phyloP scores from a whole-genome alignment of 2,329 filamentous ascomycete species.

The Hawksworthiomyces lignivorus region DNA sequence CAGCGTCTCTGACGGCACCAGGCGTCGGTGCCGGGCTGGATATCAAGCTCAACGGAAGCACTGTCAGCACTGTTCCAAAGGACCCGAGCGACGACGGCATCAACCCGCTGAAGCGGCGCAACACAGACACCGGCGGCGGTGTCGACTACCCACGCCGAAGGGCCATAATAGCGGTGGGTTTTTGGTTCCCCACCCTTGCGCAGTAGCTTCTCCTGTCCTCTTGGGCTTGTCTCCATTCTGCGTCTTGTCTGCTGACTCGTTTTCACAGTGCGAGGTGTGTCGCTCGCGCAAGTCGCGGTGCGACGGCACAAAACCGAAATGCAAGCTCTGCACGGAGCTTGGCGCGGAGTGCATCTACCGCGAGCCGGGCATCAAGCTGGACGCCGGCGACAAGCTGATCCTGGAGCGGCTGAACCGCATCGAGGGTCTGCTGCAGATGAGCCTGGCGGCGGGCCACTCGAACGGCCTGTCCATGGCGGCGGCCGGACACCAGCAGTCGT shows the following conservation, averaged over 20 bases:
- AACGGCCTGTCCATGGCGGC: constrained; percentile 26
- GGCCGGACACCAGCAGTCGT: background rate
- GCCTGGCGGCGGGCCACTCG: constrained; percentile 42
- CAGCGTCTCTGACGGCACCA: background rate
- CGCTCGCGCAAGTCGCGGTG: constrained; percentile 73
- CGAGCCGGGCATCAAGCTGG: constrained; percentile 79
- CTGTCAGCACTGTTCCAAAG: background rate
- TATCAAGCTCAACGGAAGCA: constrained; percentile 1
- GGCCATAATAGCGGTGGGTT: constrained; percentile 58
- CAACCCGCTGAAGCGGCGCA: constrained; percentile 54
- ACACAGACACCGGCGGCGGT: constrained; percentile 47
- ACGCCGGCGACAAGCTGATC: constrained; percentile 80
- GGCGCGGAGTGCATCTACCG: constrained; percentile 78
- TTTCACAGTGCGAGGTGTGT: constrained; percentile 65
- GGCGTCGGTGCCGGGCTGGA: constrained; percentile 24
- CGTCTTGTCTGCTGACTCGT: constrained; percentile 12
- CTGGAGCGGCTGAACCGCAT: constrained; percentile 71
- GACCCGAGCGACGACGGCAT: constrained; percentile 43
- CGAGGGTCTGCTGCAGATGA: constrained; percentile 70
- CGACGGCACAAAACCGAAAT: constrained; percentile 73
- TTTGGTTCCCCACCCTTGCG: no score
- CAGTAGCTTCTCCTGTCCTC: background rate
- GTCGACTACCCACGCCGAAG: constrained; percentile 57
- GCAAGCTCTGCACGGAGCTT: constrained; percentile 73
- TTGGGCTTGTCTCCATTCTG: constrained; percentile 8